Evolutionary conservation across 2,329 filamentous ascomycete species (phyloP), one percentile per base, ranked within the genome.

Genomic region (Seiridium unicorne): DNA sequence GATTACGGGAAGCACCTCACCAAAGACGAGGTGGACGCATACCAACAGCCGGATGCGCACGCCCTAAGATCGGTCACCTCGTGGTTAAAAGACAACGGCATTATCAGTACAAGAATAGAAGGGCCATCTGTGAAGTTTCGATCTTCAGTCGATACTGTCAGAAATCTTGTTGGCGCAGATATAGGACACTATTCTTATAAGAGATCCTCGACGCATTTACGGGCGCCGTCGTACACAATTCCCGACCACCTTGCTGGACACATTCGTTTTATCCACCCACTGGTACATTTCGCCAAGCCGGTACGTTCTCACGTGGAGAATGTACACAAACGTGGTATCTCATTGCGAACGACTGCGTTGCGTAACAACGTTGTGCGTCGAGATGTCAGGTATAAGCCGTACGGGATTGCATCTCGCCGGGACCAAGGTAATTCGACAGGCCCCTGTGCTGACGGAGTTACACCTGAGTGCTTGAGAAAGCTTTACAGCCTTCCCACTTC

Each of bases 231-330:
- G 18, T 83, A 84, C 63, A 73, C 73, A 2, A 68, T 83, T 2
- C 81, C 81, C 0, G 71, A 71, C 3, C 62, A 67, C 3, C 70
- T 84, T 4, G 65, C 69, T 1, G 64, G 69, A 1, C 67, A 73
- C 59, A 73, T 84, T 57, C 74, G 73, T 57, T 83, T 83, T 61
- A 71, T 84, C 35, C 76, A 81, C 46, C 81, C 81, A 0, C 68
- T 83, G 47, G 71, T 74, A 60, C 79, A 83, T 70, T 84, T 84
- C 60, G 78, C 82, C 76, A 70, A 73, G 3, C 79, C 79, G 1
- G 54, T 51, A 13, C 35, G 26, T 10, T 38, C 26, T 4, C 32
- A 40, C 5, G 3, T 26, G 8, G 42, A 36, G 4, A 4, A 7
- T 13, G 26, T 31, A 8, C n/a, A 9, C 8, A 9, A 13, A 42